Evolutionary conservation across 148 eudicot genomes (phyloP).

Genomic region (Chenopodium berlandieri): DNA sequence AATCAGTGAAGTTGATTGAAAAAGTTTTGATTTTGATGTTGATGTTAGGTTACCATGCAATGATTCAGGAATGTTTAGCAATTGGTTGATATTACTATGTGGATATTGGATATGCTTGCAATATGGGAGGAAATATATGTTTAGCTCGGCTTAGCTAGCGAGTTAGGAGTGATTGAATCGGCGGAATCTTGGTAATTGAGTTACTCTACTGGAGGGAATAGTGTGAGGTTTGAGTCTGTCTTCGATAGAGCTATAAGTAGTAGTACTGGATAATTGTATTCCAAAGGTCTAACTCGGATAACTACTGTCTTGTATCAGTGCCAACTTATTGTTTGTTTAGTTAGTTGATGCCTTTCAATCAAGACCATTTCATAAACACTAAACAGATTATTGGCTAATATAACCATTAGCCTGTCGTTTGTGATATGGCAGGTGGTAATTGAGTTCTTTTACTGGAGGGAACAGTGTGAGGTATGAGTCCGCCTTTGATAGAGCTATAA

Average conservation of each 20-base stretch:
- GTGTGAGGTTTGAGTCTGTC: neutral
- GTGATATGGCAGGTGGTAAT: too few relatives aligned
- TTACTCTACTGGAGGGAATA: neutral
- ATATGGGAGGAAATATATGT: neutral
- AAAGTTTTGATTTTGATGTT: slow-evolving; percentile 4
- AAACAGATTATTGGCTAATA: too few relatives aligned
- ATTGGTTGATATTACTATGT: neutral
- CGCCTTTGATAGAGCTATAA: too few relatives aligned
- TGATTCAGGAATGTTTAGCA: neutral
- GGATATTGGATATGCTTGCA: neutral
- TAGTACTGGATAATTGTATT: neutral
- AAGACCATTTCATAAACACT: neutral
- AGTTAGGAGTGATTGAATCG: neutral
- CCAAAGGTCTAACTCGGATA: neutral
- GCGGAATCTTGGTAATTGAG: slow-evolving; percentile 8
- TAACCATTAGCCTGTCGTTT: too few relatives aligned
- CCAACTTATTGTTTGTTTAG: neutral
- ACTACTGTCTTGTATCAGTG: neutral
- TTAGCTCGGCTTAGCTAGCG: neutral
- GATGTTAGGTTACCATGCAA: neutral
- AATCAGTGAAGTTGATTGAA: slow-evolving; percentile 10
- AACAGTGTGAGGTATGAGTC: too few relatives aligned
- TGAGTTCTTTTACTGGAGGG: too few relatives aligned
- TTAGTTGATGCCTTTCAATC: neutral
- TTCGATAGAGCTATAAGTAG: neutral